These are phyloP conservation scores for Backusella circina DNA, from an alignment of 192 early-diverging fungal species.

Conservation along the genomic window DNA sequence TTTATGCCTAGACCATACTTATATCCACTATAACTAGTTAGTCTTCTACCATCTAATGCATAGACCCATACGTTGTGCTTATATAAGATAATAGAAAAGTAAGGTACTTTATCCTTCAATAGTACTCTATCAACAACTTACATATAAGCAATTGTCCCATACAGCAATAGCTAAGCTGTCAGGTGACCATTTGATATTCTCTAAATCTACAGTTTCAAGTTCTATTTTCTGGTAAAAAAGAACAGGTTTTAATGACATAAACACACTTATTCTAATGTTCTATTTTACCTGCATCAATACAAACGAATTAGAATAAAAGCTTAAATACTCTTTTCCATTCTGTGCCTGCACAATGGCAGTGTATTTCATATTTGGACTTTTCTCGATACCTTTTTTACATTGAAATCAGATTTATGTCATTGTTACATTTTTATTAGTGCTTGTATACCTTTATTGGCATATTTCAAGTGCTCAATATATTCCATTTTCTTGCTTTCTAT, in stretches of 20 bases:
- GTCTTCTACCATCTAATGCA: conserved; percentile 58
- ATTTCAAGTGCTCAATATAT: conserved; percentile 75
- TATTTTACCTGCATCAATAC: conserved; percentile 53
- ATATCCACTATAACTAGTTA: conserved; percentile 44
- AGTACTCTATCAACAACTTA: conserved; percentile 28
- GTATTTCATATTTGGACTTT: conserved; percentile 61
- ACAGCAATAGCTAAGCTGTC: conserved; percentile 75
- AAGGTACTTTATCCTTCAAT: neutral
- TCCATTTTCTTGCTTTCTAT: conserved; percentile 45
- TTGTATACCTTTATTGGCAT: conserved; percentile 45
- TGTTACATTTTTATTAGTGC: too few species aligned
- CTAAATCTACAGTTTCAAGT: conserved; percentile 67
- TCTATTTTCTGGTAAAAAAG: conserved; percentile 51
- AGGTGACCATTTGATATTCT: conserved; percentile 81
- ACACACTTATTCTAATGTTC: neutral
- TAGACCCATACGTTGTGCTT: conserved; percentile 75
- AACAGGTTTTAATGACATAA: neutral
- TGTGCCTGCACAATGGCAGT: conserved; percentile 54
- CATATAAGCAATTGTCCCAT: conserved; percentile 69
- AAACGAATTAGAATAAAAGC: conserved; percentile 68
- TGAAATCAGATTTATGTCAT: neutral
- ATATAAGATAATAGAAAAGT: conserved; percentile 1
- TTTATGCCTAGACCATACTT: conserved; percentile 77
- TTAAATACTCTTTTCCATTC: conserved; percentile 62
- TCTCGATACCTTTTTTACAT: conserved; percentile 39